A percentile compares a stretch with the other conserved stretches of the same genome.
These are phyloP conservation scores for Stephania yunnanensis DNA, from an alignment of 164 flowering plant genomes.

Conservation along the genomic window DNA sequence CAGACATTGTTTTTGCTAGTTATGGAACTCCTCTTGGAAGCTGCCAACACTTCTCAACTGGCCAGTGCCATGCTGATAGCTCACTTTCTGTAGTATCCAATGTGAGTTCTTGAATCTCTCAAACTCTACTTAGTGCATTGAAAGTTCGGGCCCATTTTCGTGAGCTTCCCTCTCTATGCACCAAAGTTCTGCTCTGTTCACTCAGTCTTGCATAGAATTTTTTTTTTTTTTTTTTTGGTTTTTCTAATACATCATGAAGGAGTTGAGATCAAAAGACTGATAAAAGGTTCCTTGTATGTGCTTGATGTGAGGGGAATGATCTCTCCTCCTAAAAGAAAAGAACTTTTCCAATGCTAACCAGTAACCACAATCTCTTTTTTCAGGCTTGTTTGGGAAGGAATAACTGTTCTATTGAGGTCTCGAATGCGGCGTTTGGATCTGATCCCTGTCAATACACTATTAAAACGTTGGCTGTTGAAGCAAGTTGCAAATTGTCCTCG, in stretches of 20 bases:
- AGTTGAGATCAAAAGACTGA: background rate
- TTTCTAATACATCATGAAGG: background rate
- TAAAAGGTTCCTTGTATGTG: no score
- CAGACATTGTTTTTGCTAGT: conserved; percentile 74
- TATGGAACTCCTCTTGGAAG: conserved; percentile 82
- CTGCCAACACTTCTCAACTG: conserved; percentile 58
- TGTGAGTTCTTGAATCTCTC: conserved; percentile 26
- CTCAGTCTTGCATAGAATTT: background rate
- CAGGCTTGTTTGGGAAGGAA: conserved; percentile 75
- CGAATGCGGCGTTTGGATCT: conserved; percentile 53
- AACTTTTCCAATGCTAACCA: background rate
- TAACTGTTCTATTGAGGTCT: conserved; percentile 50
- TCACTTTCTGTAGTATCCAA: conserved; percentile 56
- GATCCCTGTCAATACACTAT: conserved; percentile 62
- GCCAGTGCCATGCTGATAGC: conserved; percentile 66
- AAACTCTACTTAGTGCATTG: background rate
- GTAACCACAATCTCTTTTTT: conserved; percentile 2
- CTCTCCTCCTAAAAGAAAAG: no score
- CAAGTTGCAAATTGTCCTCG: conserved; percentile 42
- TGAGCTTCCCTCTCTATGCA: background rate
- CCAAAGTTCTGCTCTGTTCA: background rate
- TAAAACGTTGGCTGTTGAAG: conserved; percentile 74
- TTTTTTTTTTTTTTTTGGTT: background rate
- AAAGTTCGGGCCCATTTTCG: background rate
- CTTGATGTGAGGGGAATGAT: no score